Evolutionary conservation across 441 rosid species (phyloP).

Genomic region (Sinapis alba): DNA sequence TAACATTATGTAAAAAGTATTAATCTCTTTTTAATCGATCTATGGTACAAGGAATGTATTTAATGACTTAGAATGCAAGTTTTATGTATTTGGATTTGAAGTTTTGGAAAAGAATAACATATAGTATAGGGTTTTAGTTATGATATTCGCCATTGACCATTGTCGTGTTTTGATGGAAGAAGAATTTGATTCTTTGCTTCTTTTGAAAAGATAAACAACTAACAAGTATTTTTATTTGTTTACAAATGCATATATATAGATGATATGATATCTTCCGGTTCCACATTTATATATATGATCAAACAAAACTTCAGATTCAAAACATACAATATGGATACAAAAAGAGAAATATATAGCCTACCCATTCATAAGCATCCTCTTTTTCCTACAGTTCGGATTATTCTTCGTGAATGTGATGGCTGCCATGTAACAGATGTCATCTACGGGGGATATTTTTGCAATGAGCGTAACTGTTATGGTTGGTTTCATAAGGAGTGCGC

Average conservation of each 20-base stretch:
- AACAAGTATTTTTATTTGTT: background rate
- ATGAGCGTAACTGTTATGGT: rapidly evolving
- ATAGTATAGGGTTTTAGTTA: background rate
- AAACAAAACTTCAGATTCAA: background rate
- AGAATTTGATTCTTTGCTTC: background rate
- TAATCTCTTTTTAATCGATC: too few species aligned
- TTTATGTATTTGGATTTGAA: background rate
- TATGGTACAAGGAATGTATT: too few species aligned
- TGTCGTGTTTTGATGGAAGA: background rate
- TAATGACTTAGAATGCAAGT: background rate
- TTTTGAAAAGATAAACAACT: background rate
- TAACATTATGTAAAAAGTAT: too few species aligned
- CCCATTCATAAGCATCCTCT: background rate
- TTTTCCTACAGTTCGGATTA: background rate
- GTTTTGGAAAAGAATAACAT: background rate
- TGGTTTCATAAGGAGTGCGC: constrained; percentile 14
- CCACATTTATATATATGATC: background rate
- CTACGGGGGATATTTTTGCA: background rate
- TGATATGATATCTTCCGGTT: background rate
- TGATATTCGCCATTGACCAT: background rate
- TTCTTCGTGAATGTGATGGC: rapidly evolving
- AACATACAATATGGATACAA: background rate
- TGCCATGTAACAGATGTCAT: background rate
- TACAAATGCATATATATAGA: background rate
- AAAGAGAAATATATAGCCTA: background rate